Evolutionary conservation across 805 yeast genomes (phyloP), one percentile per base, ranked within the genome.

Genomic region (Metschnikowia reukaufii): DNA sequence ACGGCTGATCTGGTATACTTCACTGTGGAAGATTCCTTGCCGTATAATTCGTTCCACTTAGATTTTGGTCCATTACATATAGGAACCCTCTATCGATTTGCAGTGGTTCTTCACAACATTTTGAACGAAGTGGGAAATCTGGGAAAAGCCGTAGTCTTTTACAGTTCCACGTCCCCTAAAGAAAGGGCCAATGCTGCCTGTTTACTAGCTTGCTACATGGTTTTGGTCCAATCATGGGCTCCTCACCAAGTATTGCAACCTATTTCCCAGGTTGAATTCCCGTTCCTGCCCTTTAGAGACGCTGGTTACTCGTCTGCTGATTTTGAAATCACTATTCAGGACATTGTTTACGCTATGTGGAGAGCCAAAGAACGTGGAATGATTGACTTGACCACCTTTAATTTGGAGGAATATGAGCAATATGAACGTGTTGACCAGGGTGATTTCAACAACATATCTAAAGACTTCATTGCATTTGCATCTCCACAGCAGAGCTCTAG

Each of bases 161-260:
- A 88, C 65, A 88, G 97, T 12, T 77, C 90, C 1, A 82, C 92
- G 0, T 83, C 87, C 27, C 81, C 96, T 1, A 82, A 85, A 51
- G 84, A 84, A 54, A 71, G 99, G 58, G 83, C 97, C 6, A 94
- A 94, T 61, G 95, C 98, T 15, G 97, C 98, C 4, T 90, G 98
- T 66, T 73, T 94, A 52, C 73, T 94, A 42, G 88, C 96, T 54
- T 89, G 97, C 60, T 94, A 94, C 67, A 90, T 94, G 97, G 79
- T 94, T 1, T 69, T 94, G 45, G 92, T 94, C 15, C 99, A 94
- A 64, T 84, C 89, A 12, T 94, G 99, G 99, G 89, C 97, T 1
- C 99, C 99, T 0, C 99, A 94, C 66, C 94, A 94, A 66, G 99
- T 91, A 0, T 69, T 94, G 53, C 97, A 96, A 50, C 99, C 99